Evolutionary conservation across 257 asterid genomes (phyloP).

Genomic region (Salvia splendens): DNA sequence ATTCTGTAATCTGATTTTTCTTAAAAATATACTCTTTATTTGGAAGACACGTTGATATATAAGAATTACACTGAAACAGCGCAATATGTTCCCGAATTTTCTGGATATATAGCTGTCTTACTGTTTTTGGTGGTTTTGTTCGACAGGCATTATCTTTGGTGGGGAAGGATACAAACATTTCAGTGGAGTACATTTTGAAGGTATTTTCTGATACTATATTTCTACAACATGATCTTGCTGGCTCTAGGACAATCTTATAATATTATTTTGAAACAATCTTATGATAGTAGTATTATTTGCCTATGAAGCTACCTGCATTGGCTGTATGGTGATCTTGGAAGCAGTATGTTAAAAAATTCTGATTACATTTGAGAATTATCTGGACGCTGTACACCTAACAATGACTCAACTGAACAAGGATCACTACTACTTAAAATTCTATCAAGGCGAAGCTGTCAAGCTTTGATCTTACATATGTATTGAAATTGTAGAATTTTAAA

Average conservation of each 20-base stretch:
- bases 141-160: slow-evolving; percentile 84
- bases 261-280: neutral
- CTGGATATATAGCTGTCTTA: neutral
- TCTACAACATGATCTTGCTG: slow-evolving; percentile 14
- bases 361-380: neutral
- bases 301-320: slow-evolving; percentile 1
- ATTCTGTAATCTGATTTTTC: neutral
- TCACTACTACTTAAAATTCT: slow-evolving; percentile 12
- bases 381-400: neutral
- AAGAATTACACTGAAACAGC: neutral
- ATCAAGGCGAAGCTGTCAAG: slow-evolving; percentile 10
- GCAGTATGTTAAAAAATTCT: slow-evolving; percentile 10
- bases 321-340: slow-evolving; percentile 12
- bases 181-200: slow-evolving; percentile 86
- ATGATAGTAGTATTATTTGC: neutral
- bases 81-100: neutral
- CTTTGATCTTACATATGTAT: neutral
- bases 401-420: slow-evolving; percentile 13
- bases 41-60: neutral
- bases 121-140: slow-evolving; percentile 19
- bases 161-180: slow-evolving; percentile 78
- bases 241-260: slow-evolving; percentile 4
- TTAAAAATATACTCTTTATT: neutral
- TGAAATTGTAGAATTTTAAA: slow-evolving; percentile 5
- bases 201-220: slow-evolving; percentile 44